phyloP scores from a whole-genome alignment of 805 yeast species.

The Groenewaldozyma tartarivorans region DNA sequence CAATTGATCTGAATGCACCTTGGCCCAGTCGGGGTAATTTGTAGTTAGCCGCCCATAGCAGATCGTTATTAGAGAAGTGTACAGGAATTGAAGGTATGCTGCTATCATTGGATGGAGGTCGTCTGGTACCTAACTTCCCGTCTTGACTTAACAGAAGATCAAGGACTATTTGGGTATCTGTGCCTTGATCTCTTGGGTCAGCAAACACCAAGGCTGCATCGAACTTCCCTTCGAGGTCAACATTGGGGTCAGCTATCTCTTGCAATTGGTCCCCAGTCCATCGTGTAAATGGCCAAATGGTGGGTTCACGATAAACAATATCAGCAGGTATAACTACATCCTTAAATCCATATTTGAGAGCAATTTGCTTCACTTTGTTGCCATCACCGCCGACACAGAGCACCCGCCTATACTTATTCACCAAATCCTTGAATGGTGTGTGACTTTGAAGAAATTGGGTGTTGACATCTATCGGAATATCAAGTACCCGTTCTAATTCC shows the following conservation, averaged over 20 bases:
- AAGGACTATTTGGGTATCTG: slow-evolving; percentile 68
- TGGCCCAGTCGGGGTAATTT: slow-evolving; percentile 76
- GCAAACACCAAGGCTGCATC: slow-evolving; percentile 78
- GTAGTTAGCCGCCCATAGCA: slow-evolving; percentile 82
- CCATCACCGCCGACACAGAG: slow-evolving; percentile 78
- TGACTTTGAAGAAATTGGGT: slow-evolving; percentile 76
- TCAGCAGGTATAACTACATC: slow-evolving; percentile 70
- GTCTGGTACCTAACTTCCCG: slow-evolving; percentile 57
- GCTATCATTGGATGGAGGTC: slow-evolving; percentile 21
- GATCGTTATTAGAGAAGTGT: slow-evolving; percentile 73
- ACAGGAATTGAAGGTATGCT: slow-evolving; percentile 56
- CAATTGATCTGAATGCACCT: slow-evolving; percentile 67
- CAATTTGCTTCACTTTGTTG: slow-evolving; percentile 63
- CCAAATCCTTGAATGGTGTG: slow-evolving; percentile 67
- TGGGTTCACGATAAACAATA: slow-evolving; percentile 44
- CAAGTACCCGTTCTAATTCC: slow-evolving; percentile 39
- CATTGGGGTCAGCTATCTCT: slow-evolving; percentile 31
- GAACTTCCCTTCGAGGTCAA: slow-evolving; percentile 26
- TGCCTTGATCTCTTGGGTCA: slow-evolving; percentile 83
- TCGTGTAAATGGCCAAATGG: slow-evolving; percentile 62
- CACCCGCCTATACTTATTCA: slow-evolving; percentile 46
- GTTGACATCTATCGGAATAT: slow-evolving; percentile 35
- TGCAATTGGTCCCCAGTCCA: slow-evolving; percentile 38
- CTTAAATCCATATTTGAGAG: slow-evolving; percentile 65
- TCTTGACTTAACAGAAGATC: slow-evolving; percentile 57